Evolutionary conservation across 495 filamentous ascomycete genomes (phyloP), one percentile per base, ranked within the genome.

Genomic region (Glarea lozoyensis): DNA sequence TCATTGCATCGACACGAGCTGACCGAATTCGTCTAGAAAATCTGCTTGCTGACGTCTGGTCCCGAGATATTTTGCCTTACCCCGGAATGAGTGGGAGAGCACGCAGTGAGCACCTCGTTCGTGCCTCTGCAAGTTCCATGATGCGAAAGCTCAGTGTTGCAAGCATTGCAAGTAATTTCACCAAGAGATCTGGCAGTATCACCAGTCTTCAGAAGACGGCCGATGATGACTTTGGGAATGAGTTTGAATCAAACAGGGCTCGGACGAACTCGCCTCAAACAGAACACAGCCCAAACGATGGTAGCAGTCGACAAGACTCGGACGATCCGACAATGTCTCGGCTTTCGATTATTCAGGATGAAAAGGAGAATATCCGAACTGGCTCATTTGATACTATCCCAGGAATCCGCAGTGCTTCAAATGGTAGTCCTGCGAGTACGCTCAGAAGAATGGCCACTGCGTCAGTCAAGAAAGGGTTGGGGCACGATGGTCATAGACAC

Each of bases 91-190:
- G 69, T 15, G 65, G 71, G 37, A 61, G 68, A 36, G 73, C 76
- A 29, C 70, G 75, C 50, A 72, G 78, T 33, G 88, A 77, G 52
- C 68, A 78, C 43, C 64, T 74, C 11, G 73, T 90, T 37, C 73
- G 82, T 32, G 73, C 77, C 6, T 81, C 80, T 3, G 81, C 83
- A 1, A 82, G 79, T 35, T 82, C 83, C 1, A 75, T 94, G 54
- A 92, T 92, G 72, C 75, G 86, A 31, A 88, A 85, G 55, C 68
- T 94, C 16, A 92, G 84, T 56, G 79, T 78, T 37, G 82, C 80
- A 37, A 81, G 75, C 59, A 79, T 84, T 48, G 64, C 77, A 7
- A 73, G 65, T 53, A 74, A 69, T 48, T 80, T 86, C 55, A 70
- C 70, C 31, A 81, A 75, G 51, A 67, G 80, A 43, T 80, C 79